Evolutionary conservation across 2,329 filamentous ascomycete genomes (phyloP), one percentile per base, ranked within the genome.

Genomic region (Colletotrichum limetticola): DNA sequence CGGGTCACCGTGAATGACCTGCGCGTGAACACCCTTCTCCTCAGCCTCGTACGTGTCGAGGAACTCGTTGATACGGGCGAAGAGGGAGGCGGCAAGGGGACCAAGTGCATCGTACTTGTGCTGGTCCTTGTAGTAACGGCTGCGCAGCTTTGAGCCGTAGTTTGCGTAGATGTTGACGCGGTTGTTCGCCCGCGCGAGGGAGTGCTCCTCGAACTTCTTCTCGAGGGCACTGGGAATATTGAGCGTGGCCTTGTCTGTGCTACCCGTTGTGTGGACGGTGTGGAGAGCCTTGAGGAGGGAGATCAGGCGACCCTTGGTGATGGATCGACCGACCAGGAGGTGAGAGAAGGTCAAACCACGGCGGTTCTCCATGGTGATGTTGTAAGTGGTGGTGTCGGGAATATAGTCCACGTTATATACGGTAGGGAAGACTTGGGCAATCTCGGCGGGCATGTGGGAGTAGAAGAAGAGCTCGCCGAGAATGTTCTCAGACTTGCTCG

Each of bases 381-480:
- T 78, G 61, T 77, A 79, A n/a, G 75, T 78, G 16, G 68, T 26
- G 5, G 78, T 79, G 46, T 78, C 75, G 14, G 72, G 60, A 62
- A 79, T 75, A 66, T 74, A 78, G 64, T 79, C 78, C 55, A 79
- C 77, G 62, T 66, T 74, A 68, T 77, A 78, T 22, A 79, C 68
- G 12, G 74, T 53, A 1, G 78, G 78, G 69, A 79, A 79, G 37
- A 77, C 71, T 26, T 69, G 57, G 1, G 72, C 62, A 5, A 80
- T 62, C 42, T 74, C 59, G 12, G 71, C 62, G 9, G 79, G 79
- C 75, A 80, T 76, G 65, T 80, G 79, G 9, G 78, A 76, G 72
- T 80, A 81, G 72, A 80, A 81, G 66, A 76, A 81, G n/a, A 80
- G 68, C 68, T 80, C 79, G 70, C 79, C 78, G 5, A 80, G 74